Conservation (phyloP, 2,329 filamentous ascomycete species). For the Phyllosticta capitalensis region DNA sequence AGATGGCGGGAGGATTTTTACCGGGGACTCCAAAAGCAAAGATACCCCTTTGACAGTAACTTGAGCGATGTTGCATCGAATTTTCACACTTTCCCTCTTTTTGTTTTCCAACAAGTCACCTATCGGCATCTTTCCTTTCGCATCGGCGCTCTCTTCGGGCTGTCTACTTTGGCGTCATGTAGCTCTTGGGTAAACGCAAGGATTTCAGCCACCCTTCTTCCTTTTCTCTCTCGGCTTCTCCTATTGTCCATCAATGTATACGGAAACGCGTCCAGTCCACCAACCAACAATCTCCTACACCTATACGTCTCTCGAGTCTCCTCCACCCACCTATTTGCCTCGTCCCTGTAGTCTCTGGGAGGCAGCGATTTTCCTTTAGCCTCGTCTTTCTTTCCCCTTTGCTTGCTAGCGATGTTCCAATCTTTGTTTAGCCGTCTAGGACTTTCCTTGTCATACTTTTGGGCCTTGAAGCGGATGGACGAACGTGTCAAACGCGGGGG, state of each 20-base stretch:
- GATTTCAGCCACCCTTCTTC: not conserved
- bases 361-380: too few relatives aligned
- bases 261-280: not conserved
- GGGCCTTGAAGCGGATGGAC: not conserved
- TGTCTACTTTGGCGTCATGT: not conserved
- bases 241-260: not conserved
- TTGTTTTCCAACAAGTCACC: conserved; percentile 4
- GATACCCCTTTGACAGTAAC: conserved; percentile 5
- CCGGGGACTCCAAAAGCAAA: not conserved
- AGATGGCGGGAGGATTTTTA: not conserved
- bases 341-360: too few relatives aligned
- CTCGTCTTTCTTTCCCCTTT: not conserved
- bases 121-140: conserved; percentile 6
- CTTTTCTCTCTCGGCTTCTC: too few relatives aligned
- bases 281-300: not conserved
- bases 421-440: not conserved
- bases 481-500: not conserved
- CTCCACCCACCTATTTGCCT: too few relatives aligned
- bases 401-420: not conserved
- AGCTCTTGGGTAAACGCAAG: conserved; percentile 4
- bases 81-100: not conserved
- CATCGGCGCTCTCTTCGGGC: conserved; percentile 5
- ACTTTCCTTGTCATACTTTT: not conserved
- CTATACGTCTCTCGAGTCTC: not conserved
- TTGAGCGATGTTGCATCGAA: conserved; percentile 5